Evolutionary conservation across 1,284 basidiomycete species (phyloP).

Genomic region (Sporisorium exsertum): DNA sequence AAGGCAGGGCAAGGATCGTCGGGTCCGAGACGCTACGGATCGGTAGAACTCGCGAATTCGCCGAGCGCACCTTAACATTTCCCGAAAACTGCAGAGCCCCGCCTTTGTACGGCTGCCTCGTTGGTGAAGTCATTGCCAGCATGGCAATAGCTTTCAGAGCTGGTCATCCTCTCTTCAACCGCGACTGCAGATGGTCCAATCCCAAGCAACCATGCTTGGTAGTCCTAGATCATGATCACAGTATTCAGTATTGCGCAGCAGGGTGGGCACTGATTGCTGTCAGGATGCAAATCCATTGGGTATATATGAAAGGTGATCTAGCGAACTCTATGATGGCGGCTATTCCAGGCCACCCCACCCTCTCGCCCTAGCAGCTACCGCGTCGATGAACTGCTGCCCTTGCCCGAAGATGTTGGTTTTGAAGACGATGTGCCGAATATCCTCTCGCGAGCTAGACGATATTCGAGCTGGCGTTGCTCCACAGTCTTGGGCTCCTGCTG

Average conservation of each 20-base stretch:
- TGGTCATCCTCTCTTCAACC: no score
- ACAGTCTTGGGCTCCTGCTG: conserved; percentile 43
- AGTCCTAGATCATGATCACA: background rate
- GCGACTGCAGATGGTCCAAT: background rate
- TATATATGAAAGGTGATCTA: conserved; percentile 5
- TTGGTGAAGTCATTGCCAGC: no score
- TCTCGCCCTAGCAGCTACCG: background rate
- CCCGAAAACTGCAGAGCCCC: background rate
- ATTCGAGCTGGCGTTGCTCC: conserved; percentile 51
- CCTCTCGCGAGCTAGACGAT: conserved; percentile 41
- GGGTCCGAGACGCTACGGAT: background rate
- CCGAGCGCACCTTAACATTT: background rate
- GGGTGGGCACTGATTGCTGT: background rate
- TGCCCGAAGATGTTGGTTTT: conserved; percentile 5
- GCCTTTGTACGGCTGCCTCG: no score
- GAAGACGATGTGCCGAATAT: conserved; percentile 36
- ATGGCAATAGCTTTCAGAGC: no score
- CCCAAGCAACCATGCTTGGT: background rate
- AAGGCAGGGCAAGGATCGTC: background rate
- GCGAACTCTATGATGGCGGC: background rate
- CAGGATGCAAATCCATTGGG: conserved; percentile 4
- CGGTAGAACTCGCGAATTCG: background rate
- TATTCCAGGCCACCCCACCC: no score
- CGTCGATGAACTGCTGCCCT: conserved; percentile 5
- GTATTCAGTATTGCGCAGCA: background rate